Percentiles rank a stretch among this genome's conserved stretches.
Conservation (phyloP, 192 early-diverging fungal species). For the Gamsiella multidivaricata region DNA sequence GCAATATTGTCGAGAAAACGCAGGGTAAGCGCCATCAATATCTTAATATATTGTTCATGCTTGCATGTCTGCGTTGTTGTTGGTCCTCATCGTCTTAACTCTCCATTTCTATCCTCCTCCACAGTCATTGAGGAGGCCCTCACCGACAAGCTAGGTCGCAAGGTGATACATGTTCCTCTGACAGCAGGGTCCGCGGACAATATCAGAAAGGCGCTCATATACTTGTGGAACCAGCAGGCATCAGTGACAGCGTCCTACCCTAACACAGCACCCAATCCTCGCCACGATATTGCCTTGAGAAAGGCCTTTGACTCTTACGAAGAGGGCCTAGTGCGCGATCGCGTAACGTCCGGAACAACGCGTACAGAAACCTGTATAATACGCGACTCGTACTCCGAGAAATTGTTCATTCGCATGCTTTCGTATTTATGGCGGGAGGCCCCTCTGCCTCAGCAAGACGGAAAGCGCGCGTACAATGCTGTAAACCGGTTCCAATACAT, state of each 20-base stretch:
- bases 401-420: slow-evolving; percentile 12
- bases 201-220: slow-evolving; percentile 7
- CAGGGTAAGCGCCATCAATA: neutral
- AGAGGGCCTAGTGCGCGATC: slow-evolving; percentile 7
- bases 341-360: neutral
- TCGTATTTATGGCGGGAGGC: slow-evolving; percentile 11
- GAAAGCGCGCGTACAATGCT: slow-evolving; percentile 2
- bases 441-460: neutral
- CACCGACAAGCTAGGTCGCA: slow-evolving; percentile 7
- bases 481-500: slow-evolving; percentile 13
- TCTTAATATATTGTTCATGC: neutral
- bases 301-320: slow-evolving; percentile 17
- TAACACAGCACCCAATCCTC: slow-evolving; percentile 13
- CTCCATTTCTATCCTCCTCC: no score
- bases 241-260: neutral
- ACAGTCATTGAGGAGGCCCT: neutral
- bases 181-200: slow-evolving; percentile 6
- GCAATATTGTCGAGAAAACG: neutral
- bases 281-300: slow-evolving; percentile 9
- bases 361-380: neutral
- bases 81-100: no score
- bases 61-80: no score
- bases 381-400: slow-evolving; percentile 21
- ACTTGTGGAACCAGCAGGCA: slow-evolving; percentile 11
- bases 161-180: slow-evolving; percentile 5